These are phyloP conservation scores for Vitis rupestris DNA, from an alignment of 164 flowering plant genomes.

Conservation along the genomic window DNA sequence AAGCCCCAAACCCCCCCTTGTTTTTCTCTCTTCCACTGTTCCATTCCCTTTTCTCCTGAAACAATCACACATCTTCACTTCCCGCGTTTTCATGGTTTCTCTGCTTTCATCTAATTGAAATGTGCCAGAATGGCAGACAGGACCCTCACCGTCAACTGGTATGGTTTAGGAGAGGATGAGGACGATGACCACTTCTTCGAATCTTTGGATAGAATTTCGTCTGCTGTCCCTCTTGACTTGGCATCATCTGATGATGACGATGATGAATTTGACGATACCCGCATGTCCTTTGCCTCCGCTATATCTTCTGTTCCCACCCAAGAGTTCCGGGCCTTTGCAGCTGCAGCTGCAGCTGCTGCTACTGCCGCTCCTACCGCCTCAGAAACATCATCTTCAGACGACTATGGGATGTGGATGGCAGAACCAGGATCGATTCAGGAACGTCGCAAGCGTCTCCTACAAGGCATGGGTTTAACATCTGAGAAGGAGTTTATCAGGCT, in stretches of 20 bases:
- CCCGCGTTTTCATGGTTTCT: background rate
- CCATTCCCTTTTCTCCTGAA: slow-evolving; percentile 4
- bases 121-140: slow-evolving; percentile 12
- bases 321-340: background rate
- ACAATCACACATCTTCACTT: background rate
- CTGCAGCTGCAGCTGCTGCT: background rate
- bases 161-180: slow-evolving; percentile 46
- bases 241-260: slow-evolving; percentile 60
- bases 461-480: slow-evolving; percentile 67
- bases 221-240: slow-evolving; percentile 41
- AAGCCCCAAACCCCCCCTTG: slow-evolving; percentile 5
- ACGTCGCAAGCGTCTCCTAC: slow-evolving; percentile 66
- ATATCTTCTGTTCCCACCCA: slow-evolving; percentile 29
- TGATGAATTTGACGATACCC: slow-evolving; percentile 57
- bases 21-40: slow-evolving; percentile 37
- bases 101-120: too few relatives aligned
- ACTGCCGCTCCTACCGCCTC: slow-evolving; percentile 19
- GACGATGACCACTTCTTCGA: slow-evolving; percentile 74
- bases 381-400: slow-evolving; percentile 13
- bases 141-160: slow-evolving; percentile 66
- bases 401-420: slow-evolving; percentile 76
- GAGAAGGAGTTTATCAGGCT: slow-evolving; percentile 37
- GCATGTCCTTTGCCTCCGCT: slow-evolving; percentile 68
- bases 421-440: slow-evolving; percentile 71
- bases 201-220: slow-evolving; percentile 54